Percentiles rank a stretch among this genome's conserved stretches.
Evolutionary conservation across 1,284 basidiomycete species (phyloP).

Genomic region (Rhodotorula sp.): DNA sequence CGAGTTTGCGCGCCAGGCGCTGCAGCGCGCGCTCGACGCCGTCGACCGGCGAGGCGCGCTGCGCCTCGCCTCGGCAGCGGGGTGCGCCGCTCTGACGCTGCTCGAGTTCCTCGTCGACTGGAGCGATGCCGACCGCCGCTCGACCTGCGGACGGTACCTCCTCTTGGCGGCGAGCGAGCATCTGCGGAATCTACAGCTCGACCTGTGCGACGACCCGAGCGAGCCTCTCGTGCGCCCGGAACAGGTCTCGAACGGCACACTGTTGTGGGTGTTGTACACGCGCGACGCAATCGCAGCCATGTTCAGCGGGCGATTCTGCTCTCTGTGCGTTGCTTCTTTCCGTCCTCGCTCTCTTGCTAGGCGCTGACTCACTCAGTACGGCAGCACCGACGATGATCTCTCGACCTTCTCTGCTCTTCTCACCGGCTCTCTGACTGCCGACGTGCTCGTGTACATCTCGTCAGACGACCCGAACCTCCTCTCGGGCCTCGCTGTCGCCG

Average conservation of each 20-base stretch:
- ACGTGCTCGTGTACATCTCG: constrained; percentile 24
- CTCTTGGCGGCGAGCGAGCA: constrained; percentile 31
- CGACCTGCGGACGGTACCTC: constrained; percentile 22
- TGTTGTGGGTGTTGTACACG: constrained; percentile 38
- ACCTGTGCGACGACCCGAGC: constrained; percentile 31
- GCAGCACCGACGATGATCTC: constrained; percentile 34
- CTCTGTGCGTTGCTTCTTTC: constrained; percentile 14
- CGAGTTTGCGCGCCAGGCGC: constrained; percentile 28
- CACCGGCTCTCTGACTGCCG: constrained; percentile 19
- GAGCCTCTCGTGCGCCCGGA: constrained; percentile 21
- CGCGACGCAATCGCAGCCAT: constrained; percentile 30
- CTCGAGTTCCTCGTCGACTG: constrained; percentile 38
- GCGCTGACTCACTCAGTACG: background rate
- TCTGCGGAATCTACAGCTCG: constrained; percentile 27
- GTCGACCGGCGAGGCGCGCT: constrained; percentile 26
- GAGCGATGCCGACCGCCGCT: constrained; percentile 12
- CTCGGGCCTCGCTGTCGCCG: constrained; percentile 34
- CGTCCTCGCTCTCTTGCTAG: background rate
- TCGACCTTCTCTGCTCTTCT: constrained; percentile 30
- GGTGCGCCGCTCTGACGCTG: constrained; percentile 18
- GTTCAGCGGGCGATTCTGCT: constrained; percentile 9
- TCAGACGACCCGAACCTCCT: constrained; percentile 28
- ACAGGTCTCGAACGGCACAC: constrained; percentile 28
- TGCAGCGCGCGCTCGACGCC: constrained; percentile 22
- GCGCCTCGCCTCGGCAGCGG: constrained; percentile 18